Conservation (phyloP, 768 basidiomycete species). For the Termitomyces titanicus region DNA sequence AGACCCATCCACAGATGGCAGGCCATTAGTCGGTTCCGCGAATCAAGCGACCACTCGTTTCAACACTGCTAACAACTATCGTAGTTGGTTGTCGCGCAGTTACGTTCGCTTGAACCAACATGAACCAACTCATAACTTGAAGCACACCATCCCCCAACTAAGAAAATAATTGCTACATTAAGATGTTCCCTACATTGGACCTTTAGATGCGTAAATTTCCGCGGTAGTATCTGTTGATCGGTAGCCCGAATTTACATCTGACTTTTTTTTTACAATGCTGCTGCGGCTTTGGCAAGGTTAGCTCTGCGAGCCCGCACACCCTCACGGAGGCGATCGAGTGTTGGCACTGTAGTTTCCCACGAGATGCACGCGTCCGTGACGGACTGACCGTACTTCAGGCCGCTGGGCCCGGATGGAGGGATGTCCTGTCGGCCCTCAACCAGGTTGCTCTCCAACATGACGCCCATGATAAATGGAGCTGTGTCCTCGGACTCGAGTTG, state of each 20-base stretch:
- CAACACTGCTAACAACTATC: not conserved
- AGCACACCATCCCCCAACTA: not conserved
- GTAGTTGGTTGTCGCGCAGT: not conserved
- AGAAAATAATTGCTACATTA: not conserved
- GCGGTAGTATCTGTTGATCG: not conserved
- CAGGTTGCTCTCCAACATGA: constrained; percentile 95
- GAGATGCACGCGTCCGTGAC: constrained; percentile 90
- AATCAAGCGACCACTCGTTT: not conserved
- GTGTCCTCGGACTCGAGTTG: constrained; percentile 76
- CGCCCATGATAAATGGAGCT: constrained; percentile 74
- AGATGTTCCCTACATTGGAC: not conserved
- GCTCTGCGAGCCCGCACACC: constrained; percentile 79
- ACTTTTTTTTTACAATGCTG: not conserved
- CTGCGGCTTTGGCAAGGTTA: constrained; percentile 32
- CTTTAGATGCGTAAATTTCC: not conserved
- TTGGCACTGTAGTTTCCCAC: constrained; percentile 83
- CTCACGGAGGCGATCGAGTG: constrained; percentile 80
- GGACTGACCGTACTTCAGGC: constrained; percentile 78
- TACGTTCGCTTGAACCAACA: not conserved
- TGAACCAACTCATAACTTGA: not conserved
- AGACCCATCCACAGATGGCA: not conserved
- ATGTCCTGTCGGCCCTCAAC: constrained; percentile 86
- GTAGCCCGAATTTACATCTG: not conserved
- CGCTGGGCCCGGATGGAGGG: constrained; percentile 64
- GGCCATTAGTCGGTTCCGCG: not conserved